Base-by-base conservation (phyloP, 116 monocot species). In the Posidonia oceanica region DNA sequence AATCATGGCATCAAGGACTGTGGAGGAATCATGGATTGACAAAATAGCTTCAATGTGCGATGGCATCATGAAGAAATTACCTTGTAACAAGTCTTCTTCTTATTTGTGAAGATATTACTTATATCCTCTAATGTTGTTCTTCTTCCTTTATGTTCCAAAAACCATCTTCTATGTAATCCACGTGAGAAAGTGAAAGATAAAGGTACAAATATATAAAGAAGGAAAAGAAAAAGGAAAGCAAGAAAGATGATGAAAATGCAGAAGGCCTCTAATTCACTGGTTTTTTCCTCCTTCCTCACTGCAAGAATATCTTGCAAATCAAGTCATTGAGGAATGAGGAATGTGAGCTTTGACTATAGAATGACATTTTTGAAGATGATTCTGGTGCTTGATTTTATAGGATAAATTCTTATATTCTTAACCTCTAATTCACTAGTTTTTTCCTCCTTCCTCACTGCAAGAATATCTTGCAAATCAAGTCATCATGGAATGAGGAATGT, bases 391-490 rank as follows among this genome's bases (percentile, higher is more conserved):
- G 29, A 29, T 29, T 29, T 29, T 29, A 29, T 29, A 29, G 29
- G 29, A 29, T 29, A 29, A 29, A 29, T 29, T 29, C 29, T 29
- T 29, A 29, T 29, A 29, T 29, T 29, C n/a, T n/a, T n/a, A n/a
- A n/a, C 13, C 36, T 29, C 36, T 48, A 12, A 7, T 22, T 14
- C 10, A 3, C 64, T 39, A 39, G 39, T 40, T 40, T 64, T 39
- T 64, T 66, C 42, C 66, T 42, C 66, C 8, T 66, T 42, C 41
- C 66, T 66, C 42, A 66, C 66, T 66, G 16, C 41, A 66, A 66
- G 68, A 68, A 68, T 68, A 68, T 15, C 68, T 68, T 68, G 68
- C 14, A 54, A 53, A 21, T 54, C 36, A 68, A 68, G 68, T 68
- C 29, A 54, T 20, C 14, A 2, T 6, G 21, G 23, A 68, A 36